These are phyloP conservation scores for Camellia granthamiana DNA, from an alignment of 148 eudicot species.

Conservation along the genomic window DNA sequence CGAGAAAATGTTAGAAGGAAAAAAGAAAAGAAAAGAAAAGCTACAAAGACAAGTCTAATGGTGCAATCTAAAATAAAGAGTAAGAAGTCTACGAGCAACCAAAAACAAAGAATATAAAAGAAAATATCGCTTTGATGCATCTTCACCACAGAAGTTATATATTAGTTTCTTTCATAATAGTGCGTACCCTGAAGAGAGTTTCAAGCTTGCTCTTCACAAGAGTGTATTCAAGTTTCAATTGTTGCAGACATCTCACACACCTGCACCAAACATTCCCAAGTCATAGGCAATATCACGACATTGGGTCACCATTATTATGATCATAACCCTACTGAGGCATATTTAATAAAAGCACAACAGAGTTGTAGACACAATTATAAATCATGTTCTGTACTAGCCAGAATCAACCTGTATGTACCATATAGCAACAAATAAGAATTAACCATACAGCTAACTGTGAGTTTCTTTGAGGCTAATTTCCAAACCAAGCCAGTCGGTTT, in stretches of 20 bases:
- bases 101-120: not conserved
- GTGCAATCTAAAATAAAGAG: not conserved
- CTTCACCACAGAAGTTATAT: not conserved
- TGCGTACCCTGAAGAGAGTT: slow-evolving; percentile 25
- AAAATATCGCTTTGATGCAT: not conserved
- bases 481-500: too few species aligned
- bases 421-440: not conserved
- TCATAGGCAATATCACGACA: not conserved
- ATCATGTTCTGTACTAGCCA: not conserved
- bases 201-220: slow-evolving; percentile 24
- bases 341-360: not conserved
- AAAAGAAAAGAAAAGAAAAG: not conserved
- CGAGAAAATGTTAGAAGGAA: not conserved
- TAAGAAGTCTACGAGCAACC: not conserved
- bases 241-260: slow-evolving; percentile 22
- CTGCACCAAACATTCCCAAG: slow-evolving; percentile 16
- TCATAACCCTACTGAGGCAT: too few species aligned
- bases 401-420: not conserved
- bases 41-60: not conserved
- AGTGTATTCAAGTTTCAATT: slow-evolving; percentile 15
- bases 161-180: not conserved
- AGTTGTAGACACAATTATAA: not conserved
- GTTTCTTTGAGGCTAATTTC: not conserved
- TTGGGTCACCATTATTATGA: not conserved
- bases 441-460: not conserved